These are phyloP conservation scores for Colletotrichum noveboracense DNA, from an alignment of 2,329 filamentous ascomycete species.

Conservation along the genomic window DNA sequence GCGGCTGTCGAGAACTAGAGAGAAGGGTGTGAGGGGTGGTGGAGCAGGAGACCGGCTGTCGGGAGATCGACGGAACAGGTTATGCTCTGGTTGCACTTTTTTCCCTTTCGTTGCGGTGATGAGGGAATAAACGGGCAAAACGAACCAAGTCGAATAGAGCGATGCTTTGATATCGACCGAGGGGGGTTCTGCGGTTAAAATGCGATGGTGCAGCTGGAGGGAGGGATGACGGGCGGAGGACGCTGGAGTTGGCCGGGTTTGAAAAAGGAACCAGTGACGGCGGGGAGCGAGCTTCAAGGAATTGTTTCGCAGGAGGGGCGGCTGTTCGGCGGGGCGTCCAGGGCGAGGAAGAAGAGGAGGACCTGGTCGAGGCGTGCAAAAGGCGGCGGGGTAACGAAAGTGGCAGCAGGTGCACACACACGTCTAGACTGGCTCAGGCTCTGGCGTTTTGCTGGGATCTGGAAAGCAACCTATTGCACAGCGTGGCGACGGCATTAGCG, in stretches of 20 bases:
- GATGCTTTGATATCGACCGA: background rate
- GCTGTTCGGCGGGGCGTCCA: slow-evolving; percentile 14
- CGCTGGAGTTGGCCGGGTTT: slow-evolving; percentile 8
- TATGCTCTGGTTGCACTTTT: background rate
- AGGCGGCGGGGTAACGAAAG: slow-evolving; percentile 13
- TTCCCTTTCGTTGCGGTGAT: background rate
- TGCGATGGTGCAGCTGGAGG: background rate
- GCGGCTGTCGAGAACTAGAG: background rate
- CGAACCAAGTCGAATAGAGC: background rate
- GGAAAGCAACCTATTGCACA: slow-evolving; percentile 6
- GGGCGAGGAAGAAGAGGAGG: background rate
- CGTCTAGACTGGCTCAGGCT: background rate
- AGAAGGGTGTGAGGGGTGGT: slow-evolving; percentile 7
- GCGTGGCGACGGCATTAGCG: slow-evolving; percentile 16
- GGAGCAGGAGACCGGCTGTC: background rate
- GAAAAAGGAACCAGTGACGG: slow-evolving; percentile 12
- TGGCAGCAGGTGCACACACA: slow-evolving; percentile 5
- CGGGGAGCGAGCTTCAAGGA: slow-evolving; percentile 19
- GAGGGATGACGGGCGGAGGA: background rate
- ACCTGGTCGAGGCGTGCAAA: background rate
- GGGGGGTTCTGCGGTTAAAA: background rate
- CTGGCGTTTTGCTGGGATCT: slow-evolving; percentile 11
- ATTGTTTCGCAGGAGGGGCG: slow-evolving; percentile 18
- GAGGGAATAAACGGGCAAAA: background rate
- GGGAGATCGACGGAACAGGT: slow-evolving; percentile 2